phyloP scores from a whole-genome alignment of 1,284 basidiomycete genomes.

The Earliella scabrosa region DNA sequence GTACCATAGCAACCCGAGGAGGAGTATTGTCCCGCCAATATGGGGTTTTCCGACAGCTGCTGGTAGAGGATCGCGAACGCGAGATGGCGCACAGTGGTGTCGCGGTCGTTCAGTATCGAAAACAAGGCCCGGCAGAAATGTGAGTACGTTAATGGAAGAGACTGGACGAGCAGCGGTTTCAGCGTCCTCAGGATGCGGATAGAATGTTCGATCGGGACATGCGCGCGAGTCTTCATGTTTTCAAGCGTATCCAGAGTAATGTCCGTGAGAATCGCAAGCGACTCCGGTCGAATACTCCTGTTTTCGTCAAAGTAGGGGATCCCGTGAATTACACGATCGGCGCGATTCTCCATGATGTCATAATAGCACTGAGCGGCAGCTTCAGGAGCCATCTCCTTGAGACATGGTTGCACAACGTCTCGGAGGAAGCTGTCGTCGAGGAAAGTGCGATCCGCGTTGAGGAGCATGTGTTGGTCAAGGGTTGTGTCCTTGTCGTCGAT shows the following conservation, averaged over 20 bases:
- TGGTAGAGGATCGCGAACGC: conserved; percentile 21
- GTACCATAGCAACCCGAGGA: conserved; percentile 16
- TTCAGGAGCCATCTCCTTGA: conserved; percentile 18
- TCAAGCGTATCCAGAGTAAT: conserved; percentile 18
- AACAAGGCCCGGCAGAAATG: conserved; percentile 20
- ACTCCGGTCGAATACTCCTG: conserved; percentile 8
- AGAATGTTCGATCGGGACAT: conserved; percentile 3
- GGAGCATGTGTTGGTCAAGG: conserved; percentile 21
- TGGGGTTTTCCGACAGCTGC: conserved; percentile 18
- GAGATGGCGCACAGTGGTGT: conserved; percentile 10
- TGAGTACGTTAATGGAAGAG: conserved; percentile 12
- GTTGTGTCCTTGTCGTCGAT: conserved; percentile 11
- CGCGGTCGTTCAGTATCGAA: conserved; percentile 9
- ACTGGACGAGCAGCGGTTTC: conserved; percentile 17
- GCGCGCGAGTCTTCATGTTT: conserved; percentile 8
- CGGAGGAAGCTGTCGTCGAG: conserved; percentile 23
- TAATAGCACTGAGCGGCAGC: conserved; percentile 14
- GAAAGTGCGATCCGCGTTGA: conserved; percentile 18
- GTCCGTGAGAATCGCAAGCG: conserved; percentile 18
- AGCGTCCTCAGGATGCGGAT: conserved; percentile 15
- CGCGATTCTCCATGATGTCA: conserved; percentile 18
- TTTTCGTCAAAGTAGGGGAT: conserved; percentile 19
- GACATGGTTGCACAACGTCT: conserved; percentile 20
- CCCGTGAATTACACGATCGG: conserved; percentile 14
- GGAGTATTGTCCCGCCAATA: conserved; percentile 12